Percentiles rank a stretch among this genome's conserved stretches.
phyloP scores from a whole-genome alignment of 805 yeast species.

The Tetrapisispora nanseiensis region DNA sequence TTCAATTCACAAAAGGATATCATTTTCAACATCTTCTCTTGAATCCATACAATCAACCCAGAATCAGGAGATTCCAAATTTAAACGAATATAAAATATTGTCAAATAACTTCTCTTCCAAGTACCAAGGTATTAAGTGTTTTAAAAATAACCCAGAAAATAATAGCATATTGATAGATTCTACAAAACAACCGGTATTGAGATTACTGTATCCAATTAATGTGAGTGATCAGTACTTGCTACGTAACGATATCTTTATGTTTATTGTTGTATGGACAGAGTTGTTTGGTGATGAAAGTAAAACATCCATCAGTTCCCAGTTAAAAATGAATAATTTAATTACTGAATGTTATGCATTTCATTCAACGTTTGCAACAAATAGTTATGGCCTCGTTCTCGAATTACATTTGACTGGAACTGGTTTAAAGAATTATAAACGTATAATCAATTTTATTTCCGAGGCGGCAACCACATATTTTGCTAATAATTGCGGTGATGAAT shows the following conservation, averaged over 20 bases:
- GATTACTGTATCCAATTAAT: slow-evolving; percentile 39
- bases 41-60: slow-evolving; percentile 2
- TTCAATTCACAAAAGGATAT: not conserved
- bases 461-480: slow-evolving; percentile 12
- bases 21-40: not conserved
- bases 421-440: slow-evolving; percentile 24
- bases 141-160: slow-evolving; percentile 12
- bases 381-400: slow-evolving; percentile 41
- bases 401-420: slow-evolving; percentile 42
- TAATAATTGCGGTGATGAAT: slow-evolving; percentile 10
- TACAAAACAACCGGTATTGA: slow-evolving; percentile 28
- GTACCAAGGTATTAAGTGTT: slow-evolving; percentile 16
- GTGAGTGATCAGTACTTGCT: slow-evolving; percentile 8
- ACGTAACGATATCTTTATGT: slow-evolving; percentile 21
- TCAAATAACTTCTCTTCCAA: slow-evolving; percentile 12
- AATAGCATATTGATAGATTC: slow-evolving; percentile 34
- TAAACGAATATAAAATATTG: slow-evolving; percentile 15
- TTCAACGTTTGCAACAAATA: slow-evolving; percentile 30
- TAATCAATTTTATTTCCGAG: slow-evolving; percentile 31
- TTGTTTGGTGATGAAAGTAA: slow-evolving; percentile 54
- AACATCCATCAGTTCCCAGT: slow-evolving; percentile 38
- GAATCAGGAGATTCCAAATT: not conserved
- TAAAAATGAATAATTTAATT: slow-evolving; percentile 31
- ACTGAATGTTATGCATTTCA: slow-evolving; percentile 35
- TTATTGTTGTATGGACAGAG: slow-evolving; percentile 41